Evolutionary conservation across 176 grass and related monocot genomes (phyloP).

Genomic region (Hordeum vulgare): MorexV3_pseudomolecules_assembly NC_058519.1:648212265-648212764

Average conservation of each 20-base stretch:
- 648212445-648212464: not conserved
- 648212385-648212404: constrained; percentile 41
- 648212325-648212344: constrained; percentile 66
- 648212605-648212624: constrained; percentile 62
- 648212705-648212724: constrained; percentile 86
- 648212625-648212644: constrained; percentile 49
- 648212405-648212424: constrained; percentile 43
- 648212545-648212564: constrained; percentile 92
- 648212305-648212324: constrained; percentile 69
- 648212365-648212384: constrained; percentile 42
- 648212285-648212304: constrained; percentile 73
- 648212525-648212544: constrained; percentile 76
- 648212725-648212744: constrained; percentile 70
- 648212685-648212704: constrained; percentile 97
- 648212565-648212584: constrained; percentile 92
- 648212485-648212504: constrained; percentile 52
- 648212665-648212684: constrained; percentile 87
- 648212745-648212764: constrained; percentile 81
- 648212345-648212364: constrained; percentile 35
- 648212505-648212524: constrained; percentile 58
- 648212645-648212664: constrained; percentile 55
- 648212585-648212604: constrained; percentile 89
- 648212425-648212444: constrained; percentile 69
- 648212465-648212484: constrained; percentile 50
- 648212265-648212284: constrained; percentile 87